Evolutionary conservation across 176 grass and related monocot genomes (phyloP).

Genomic region (Alopecurus myosuroides): DNA sequence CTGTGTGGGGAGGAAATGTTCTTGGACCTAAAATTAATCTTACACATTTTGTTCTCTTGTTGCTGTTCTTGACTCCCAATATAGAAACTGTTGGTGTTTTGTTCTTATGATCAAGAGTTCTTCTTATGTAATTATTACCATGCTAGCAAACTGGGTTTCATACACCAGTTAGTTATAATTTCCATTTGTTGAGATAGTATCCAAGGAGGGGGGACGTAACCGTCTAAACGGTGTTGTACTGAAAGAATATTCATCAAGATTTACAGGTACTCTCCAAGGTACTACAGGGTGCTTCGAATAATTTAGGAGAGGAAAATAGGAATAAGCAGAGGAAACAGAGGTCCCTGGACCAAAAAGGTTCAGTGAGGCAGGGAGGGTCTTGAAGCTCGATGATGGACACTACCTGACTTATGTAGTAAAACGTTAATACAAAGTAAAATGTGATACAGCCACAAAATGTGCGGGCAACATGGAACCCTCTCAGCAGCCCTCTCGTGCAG

Average conservation of each 20-base stretch:
- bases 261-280: neutral
- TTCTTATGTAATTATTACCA: neutral
- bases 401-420: neutral
- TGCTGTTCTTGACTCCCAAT: neutral
- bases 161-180: neutral
- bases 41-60: neutral
- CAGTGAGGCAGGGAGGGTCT: neutral
- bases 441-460: neutral
- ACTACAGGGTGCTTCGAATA: neutral
- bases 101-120: neutral
- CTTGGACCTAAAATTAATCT: neutral
- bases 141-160: constrained; percentile 6
- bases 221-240: neutral
- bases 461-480: neutral
- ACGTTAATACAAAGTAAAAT: neutral
- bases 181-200: neutral
- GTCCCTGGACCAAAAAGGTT: neutral
- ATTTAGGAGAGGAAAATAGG: constrained; percentile 1
- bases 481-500: neutral
- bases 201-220: neutral
- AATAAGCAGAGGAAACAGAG: neutral
- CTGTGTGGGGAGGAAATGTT: neutral
- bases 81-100: neutral
- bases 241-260: neutral
- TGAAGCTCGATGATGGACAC: neutral